A percentile compares a stretch with the other conserved stretches of the same genome.
Evolutionary conservation across 192 early-diverging fungal genomes (phyloP).

Genomic region (Coemansia sp.): DNA sequence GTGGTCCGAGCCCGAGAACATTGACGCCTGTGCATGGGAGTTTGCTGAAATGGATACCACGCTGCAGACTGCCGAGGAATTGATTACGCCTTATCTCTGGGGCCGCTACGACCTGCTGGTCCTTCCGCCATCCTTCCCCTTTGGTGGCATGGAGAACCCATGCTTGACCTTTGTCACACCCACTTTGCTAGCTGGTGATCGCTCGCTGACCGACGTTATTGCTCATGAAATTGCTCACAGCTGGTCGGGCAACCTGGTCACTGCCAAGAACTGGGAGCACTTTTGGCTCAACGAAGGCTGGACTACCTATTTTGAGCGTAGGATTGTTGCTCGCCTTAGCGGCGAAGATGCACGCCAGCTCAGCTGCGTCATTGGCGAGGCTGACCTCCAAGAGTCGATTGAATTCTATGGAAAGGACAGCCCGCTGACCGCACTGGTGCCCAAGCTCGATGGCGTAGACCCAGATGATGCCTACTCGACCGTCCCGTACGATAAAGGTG

Average conservation of each 20-base stretch:
- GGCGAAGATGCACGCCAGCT: constrained; percentile 81
- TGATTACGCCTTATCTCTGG: constrained; percentile 93
- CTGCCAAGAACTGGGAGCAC: constrained; percentile 76
- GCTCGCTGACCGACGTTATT: constrained; percentile 90
- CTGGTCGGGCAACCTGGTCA: constrained; percentile 89
- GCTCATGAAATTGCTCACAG: constrained; percentile 93
- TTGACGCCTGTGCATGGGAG: constrained; percentile 92
- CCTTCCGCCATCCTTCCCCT: constrained; percentile 85
- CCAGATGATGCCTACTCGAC: constrained; percentile 79
- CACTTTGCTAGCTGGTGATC: constrained; percentile 92
- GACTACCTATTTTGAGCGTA: constrained; percentile 91
- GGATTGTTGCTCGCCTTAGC: constrained; percentile 77
- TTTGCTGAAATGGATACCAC: constrained; percentile 77
- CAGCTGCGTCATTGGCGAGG: constrained; percentile 79
- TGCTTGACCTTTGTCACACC: constrained; percentile 98
- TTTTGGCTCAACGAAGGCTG: constrained; percentile 98
- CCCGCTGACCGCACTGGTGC: constrained; percentile 69
- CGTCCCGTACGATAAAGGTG: constrained; percentile 97
- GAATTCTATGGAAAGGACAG: constrained; percentile 64
- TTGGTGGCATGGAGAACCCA: constrained; percentile 96
- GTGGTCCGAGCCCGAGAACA: constrained; percentile 83
- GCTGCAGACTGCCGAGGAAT: constrained; percentile 64
- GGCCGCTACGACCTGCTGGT: constrained; percentile 93
- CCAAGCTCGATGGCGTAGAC: constrained; percentile 73
- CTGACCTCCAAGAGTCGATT: constrained; percentile 70